These are phyloP conservation scores for Solanum sitiens DNA, from an alignment of 257 asterid species.

Conservation along the genomic window DNA sequence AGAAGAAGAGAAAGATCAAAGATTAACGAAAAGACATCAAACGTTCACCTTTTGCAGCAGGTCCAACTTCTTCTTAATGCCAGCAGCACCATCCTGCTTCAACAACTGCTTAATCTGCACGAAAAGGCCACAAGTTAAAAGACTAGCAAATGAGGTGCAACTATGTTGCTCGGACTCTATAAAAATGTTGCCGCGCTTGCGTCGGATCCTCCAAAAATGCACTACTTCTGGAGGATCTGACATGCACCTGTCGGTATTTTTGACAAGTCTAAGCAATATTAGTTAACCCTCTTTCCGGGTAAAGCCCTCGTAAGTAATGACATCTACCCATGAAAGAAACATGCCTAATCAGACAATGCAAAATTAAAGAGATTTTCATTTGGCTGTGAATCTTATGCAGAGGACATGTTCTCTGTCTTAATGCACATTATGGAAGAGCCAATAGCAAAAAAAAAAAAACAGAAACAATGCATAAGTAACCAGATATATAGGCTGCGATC, in stretches of 20 bases:
- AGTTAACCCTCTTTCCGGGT: not conserved
- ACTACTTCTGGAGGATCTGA: not conserved
- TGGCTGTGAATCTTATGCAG: not conserved
- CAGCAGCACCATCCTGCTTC: slow-evolving; percentile 8
- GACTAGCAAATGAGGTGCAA: not conserved
- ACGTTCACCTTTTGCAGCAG: slow-evolving; percentile 61
- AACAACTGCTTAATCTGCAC: slow-evolving; percentile 38
- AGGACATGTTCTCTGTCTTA: not conserved
- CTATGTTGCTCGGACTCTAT: not conserved
- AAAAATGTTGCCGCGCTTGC: rapidly evolving
- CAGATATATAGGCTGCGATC: too few relatives aligned
- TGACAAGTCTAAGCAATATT: not conserved
- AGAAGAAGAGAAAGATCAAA: not conserved
- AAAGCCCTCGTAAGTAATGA: not conserved
- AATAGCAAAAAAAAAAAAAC: too few relatives aligned
- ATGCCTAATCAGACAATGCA: not conserved
- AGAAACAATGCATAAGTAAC: too few relatives aligned
- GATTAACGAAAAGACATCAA: not conserved
- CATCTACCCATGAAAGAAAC: not conserved
- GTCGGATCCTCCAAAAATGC: not conserved
- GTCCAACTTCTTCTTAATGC: slow-evolving; percentile 33
- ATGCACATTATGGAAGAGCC: not conserved
- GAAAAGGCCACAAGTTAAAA: not conserved
- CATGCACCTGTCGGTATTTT: not conserved
- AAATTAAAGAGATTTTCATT: not conserved